Percentiles rank a stretch among this genome's conserved stretches.
Conservation (phyloP, 83 land plant species). For the Picea abies region DNA sequence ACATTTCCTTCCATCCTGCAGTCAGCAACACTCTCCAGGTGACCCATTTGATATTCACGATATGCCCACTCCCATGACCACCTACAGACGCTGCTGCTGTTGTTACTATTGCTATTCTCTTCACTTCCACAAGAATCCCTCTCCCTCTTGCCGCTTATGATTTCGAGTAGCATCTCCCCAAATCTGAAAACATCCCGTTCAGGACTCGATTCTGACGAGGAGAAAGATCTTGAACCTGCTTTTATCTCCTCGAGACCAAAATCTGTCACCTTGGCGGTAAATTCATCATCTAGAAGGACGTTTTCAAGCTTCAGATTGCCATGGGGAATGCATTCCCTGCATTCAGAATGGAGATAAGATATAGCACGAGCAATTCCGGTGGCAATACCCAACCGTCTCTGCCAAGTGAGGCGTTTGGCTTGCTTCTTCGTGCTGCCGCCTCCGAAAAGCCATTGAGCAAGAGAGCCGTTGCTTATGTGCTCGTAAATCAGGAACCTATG, state of each 20-base stretch:
- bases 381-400: slow-evolving; percentile 34
- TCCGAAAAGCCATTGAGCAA: slow-evolving; percentile 34
- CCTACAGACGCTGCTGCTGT: no score
- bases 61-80: slow-evolving; percentile 14
- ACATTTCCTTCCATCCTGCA: slow-evolving; percentile 10
- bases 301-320: slow-evolving; percentile 39
- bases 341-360: slow-evolving; percentile 38
- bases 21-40: slow-evolving; percentile 13
- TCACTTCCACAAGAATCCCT: slow-evolving; percentile 7
- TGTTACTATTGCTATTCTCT: neutral
- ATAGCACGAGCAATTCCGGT: slow-evolving; percentile 35
- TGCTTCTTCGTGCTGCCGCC: neutral
- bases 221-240: neutral
- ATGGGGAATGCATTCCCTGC: slow-evolving; percentile 31
- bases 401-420: slow-evolving; percentile 23
- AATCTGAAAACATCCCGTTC: slow-evolving; percentile 39
- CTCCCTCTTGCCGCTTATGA: slow-evolving; percentile 20
- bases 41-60: slow-evolving; percentile 22
- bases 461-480: slow-evolving; percentile 34
- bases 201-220: slow-evolving; percentile 19
- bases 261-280: slow-evolving; percentile 31
- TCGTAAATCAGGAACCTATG: slow-evolving; percentile 32
- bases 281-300: slow-evolving; percentile 39
- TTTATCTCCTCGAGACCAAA: slow-evolving; percentile 26
- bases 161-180: slow-evolving; percentile 33